Percentiles rank a stretch among this genome's conserved stretches.
Conservation (phyloP, 192 early-diverging fungal genomes). For the Backusella luteola region DNA sequence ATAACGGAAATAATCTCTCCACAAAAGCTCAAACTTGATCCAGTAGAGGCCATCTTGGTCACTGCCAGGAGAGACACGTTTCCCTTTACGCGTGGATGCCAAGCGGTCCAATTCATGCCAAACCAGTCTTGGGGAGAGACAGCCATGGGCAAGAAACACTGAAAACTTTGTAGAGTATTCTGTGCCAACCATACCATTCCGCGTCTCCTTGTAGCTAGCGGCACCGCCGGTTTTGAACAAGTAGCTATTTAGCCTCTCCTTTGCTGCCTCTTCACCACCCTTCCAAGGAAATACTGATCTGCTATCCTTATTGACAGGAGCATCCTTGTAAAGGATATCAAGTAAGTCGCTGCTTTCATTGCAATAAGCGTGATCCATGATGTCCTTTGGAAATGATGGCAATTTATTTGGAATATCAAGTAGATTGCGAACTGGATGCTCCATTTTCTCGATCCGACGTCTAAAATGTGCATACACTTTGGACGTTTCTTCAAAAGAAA, state of each 20-base stretch:
- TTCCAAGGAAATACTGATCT: constrained; percentile 34
- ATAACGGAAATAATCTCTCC: constrained; percentile 43
- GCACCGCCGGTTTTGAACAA: constrained; percentile 21
- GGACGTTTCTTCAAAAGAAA: constrained; percentile 20
- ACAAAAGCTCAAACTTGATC: constrained; percentile 40
- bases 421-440: constrained; percentile 2
- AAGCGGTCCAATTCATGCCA: constrained; percentile 9
- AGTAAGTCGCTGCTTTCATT: not conserved
- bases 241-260: constrained; percentile 32
- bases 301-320: not conserved
- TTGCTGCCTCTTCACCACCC: constrained; percentile 32
- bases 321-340: not conserved
- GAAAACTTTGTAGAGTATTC: constrained; percentile 45
- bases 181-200: constrained; percentile 40
- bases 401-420: not conserved
- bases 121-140: constrained; percentile 21
- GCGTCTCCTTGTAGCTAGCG: constrained; percentile 35
- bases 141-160: constrained; percentile 22
- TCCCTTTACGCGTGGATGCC: constrained; percentile 1
- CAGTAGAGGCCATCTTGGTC: constrained; percentile 34
- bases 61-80: not conserved
- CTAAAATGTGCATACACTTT: constrained; percentile 37
- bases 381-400: not conserved
- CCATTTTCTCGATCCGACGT: constrained; percentile 31
- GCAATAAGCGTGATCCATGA: not conserved